A percentile compares a stretch with the other conserved stretches of the same genome.
These are phyloP conservation scores for Ilex asprella DNA, from an alignment of 257 asterid genomes.

Conservation along the genomic window DNA sequence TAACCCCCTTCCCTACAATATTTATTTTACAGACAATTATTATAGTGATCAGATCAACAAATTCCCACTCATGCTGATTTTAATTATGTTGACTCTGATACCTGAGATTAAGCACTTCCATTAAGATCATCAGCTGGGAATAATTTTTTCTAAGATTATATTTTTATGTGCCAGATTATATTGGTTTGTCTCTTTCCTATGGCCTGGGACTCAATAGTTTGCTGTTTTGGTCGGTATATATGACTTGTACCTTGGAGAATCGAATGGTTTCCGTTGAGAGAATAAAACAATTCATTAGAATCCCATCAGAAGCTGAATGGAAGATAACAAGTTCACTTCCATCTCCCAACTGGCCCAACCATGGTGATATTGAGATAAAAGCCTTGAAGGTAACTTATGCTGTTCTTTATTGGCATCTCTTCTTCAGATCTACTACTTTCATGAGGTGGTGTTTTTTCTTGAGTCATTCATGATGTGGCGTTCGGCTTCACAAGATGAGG, in stretches of 20 bases:
- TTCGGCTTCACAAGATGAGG: too few relatives aligned
- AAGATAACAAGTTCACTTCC: conserved; percentile 24
- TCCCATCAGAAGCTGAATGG: conserved; percentile 70
- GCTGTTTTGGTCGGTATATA: conserved; percentile 37
- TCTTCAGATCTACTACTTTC: not conserved
- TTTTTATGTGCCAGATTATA: conserved; percentile 24
- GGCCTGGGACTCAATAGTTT: conserved; percentile 49
- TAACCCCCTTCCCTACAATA: too few relatives aligned
- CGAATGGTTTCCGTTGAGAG: conserved; percentile 81
- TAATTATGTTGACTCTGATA: too few relatives aligned
- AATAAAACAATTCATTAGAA: conserved; percentile 51
- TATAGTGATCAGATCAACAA: too few relatives aligned
- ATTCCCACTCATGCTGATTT: too few relatives aligned
- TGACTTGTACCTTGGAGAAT: conserved; percentile 48
- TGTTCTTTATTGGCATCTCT: not conserved
- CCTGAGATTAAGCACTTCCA: not conserved
- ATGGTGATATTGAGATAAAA: conserved; percentile 42
- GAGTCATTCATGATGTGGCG: not conserved
- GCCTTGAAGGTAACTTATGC: conserved; percentile 49
- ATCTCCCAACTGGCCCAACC: conserved; percentile 53
- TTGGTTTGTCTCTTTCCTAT: conserved; percentile 65
- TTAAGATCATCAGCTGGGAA: not conserved
- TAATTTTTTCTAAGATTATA: not conserved
- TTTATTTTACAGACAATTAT: too few relatives aligned
- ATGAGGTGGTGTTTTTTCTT: too few relatives aligned